Conservation (phyloP, 164 flowering plant genomes). For the Cinnamomum micranthum region DNA sequence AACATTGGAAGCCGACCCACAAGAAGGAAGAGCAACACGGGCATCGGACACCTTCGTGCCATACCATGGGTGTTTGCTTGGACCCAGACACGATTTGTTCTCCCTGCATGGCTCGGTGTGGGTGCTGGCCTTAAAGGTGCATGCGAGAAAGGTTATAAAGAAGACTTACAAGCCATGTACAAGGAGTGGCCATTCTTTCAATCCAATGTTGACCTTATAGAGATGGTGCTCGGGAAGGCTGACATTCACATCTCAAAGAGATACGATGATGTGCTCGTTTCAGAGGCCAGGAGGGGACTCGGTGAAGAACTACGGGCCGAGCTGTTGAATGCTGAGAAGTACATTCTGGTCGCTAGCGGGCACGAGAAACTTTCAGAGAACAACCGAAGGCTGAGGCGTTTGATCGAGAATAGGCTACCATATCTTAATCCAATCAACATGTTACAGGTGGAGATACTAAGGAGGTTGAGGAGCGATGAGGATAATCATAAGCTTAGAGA, state of each 20-base stretch:
- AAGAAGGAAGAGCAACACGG: slow-evolving; percentile 67
- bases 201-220: slow-evolving; percentile 81
- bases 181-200: slow-evolving; percentile 96
- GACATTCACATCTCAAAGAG: slow-evolving; percentile 74
- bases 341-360: slow-evolving; percentile 63
- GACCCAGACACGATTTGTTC: slow-evolving; percentile 92
- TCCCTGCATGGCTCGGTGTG: slow-evolving; percentile 97
- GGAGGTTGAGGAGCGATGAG: slow-evolving; percentile 70
- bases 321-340: slow-evolving; percentile 59
- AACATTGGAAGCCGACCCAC: slow-evolving; percentile 98
- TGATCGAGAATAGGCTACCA: slow-evolving; percentile 82
- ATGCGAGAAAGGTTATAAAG: slow-evolving; percentile 69
- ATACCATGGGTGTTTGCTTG: slow-evolving; percentile 97
- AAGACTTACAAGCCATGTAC: slow-evolving; percentile 78
- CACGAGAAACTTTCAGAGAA: slow-evolving; percentile 72
- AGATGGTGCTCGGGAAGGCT: slow-evolving; percentile 91
- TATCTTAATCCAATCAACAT: slow-evolving; percentile 83
- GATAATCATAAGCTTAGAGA: slow-evolving; percentile 77
- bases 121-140: slow-evolving; percentile 82
- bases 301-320: slow-evolving; percentile 70
- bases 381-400: slow-evolving; percentile 59
- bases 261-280: slow-evolving; percentile 83
- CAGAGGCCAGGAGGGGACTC: slow-evolving; percentile 51
- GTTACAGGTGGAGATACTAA: slow-evolving; percentile 84
- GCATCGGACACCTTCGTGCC: slow-evolving; percentile 90